phyloP scores from a whole-genome alignment of 1,139 yeast genomes.

The Suhomyces guaymorum region DNA sequence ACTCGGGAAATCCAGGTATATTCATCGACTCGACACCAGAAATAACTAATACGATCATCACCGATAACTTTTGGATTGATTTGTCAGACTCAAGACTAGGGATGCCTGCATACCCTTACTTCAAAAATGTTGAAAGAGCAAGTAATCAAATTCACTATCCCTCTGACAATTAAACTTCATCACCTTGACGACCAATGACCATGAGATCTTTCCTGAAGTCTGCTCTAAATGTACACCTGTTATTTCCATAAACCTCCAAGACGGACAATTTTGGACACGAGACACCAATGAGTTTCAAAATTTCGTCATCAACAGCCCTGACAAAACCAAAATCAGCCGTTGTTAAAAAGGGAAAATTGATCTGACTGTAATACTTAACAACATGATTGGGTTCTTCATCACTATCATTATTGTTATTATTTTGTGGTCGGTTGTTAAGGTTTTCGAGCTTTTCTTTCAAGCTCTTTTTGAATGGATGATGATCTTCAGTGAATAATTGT shows the following conservation, averaged over 20 bases:
- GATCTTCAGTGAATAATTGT: slow-evolving; percentile 42
- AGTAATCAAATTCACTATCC: slow-evolving; percentile 38
- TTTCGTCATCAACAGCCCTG: slow-evolving; percentile 65
- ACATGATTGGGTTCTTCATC: slow-evolving; percentile 1
- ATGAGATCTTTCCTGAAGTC: slow-evolving; percentile 53
- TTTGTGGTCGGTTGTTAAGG: too few relatives aligned
- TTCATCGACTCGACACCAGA: slow-evolving; percentile 53
- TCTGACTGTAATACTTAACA: slow-evolving; percentile 17
- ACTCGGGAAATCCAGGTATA: slow-evolving; percentile 65
- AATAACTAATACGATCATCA: slow-evolving; percentile 48
- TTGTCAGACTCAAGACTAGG: slow-evolving; percentile 21
- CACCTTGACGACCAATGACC: slow-evolving; percentile 78
- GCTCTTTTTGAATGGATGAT: slow-evolving; percentile 31
- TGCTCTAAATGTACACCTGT: slow-evolving; percentile 62
- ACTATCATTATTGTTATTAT: slow-evolving; percentile 8
- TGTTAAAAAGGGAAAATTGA: slow-evolving; percentile 54
- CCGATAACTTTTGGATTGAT: slow-evolving; percentile 27
- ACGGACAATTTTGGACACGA: slow-evolving; percentile 61
- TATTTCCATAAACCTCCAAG: slow-evolving; percentile 79
- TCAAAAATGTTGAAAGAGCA: slow-evolving; percentile 64
- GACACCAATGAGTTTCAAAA: slow-evolving; percentile 52
- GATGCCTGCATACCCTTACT: slow-evolving; percentile 53
- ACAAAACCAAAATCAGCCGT: slow-evolving; percentile 76
- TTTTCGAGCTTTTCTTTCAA: slow-evolving; percentile 28
- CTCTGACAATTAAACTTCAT: slow-evolving; percentile 24